Conservation (phyloP, 768 basidiomycete species). For the Lyophyllum semitale region DNA sequence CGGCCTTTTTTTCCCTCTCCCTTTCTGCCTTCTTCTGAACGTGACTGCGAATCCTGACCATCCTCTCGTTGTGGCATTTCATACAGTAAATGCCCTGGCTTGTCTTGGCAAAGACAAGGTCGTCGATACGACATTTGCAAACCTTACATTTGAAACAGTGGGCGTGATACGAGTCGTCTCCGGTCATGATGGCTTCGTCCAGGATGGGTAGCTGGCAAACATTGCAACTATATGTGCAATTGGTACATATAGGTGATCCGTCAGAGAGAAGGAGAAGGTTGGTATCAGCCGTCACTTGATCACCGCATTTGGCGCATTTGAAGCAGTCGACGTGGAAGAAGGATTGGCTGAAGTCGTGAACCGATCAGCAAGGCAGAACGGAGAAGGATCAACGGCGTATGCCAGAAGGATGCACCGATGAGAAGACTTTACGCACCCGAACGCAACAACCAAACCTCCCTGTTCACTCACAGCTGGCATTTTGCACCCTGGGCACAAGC, state of each 20-base stretch:
- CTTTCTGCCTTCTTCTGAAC: constrained; percentile 84
- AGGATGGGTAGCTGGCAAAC: constrained; percentile 93
- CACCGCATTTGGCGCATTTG: constrained; percentile 93
- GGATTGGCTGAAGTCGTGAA: constrained; percentile 63
- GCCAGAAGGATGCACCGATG: constrained; percentile 1
- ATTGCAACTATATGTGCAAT: constrained; percentile 94
- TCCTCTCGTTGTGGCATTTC: constrained; percentile 97
- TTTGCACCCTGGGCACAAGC: constrained; percentile 82
- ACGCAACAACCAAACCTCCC: constrained; percentile 90
- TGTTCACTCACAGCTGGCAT: constrained; percentile 76
- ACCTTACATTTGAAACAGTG: constrained; percentile 98
- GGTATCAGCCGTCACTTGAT: constrained; percentile 93
- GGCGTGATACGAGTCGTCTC: constrained; percentile 97
- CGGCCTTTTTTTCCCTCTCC: constrained; percentile 47
- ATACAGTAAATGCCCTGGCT: constrained; percentile 98
- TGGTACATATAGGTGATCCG: constrained; percentile 94
- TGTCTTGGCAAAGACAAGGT: constrained; percentile 98
- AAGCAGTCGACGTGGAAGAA: constrained; percentile 96
- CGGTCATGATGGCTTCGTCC: constrained; percentile 99
- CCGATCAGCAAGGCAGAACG: not conserved
- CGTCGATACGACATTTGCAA: constrained; percentile 93
- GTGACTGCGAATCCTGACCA: constrained; percentile 88
- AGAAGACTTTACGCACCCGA: constrained; percentile 67
- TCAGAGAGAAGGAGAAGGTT: constrained; percentile 96
- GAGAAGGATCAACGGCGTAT: not conserved